Base-by-base conservation (phyloP, 2,329 filamentous ascomycete genomes). In the Fusarium scirpi region DNA sequence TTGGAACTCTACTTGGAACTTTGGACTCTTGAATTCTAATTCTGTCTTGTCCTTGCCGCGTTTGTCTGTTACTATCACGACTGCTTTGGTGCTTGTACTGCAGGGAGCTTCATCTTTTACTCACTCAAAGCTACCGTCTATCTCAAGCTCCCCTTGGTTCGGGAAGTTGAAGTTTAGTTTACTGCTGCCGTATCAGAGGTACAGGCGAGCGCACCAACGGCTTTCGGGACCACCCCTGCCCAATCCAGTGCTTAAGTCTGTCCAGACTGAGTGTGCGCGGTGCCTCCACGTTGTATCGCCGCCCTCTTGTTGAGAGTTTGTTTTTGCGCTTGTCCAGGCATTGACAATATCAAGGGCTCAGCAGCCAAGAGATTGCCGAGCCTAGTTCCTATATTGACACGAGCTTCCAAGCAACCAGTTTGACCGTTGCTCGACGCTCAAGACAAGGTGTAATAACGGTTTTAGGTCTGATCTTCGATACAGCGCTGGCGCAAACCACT, bases 401-500 rank as follows among this genome's bases (percentile, higher is more conserved):
- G 55, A 51, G 51, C 58, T 65, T 71, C 30, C 27, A 51, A 49
- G 40, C 43, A 41, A 34, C 22, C 54, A 38, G 32, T 40, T 32
- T 43, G 44, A 20, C 44, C 40, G 22, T 61, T 46, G 27, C 52
- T 29, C 32, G 44, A 56, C 67, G 41, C 47, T 56, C 52, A 56
- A 56, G 41, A 45, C 68, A 44, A 63, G 63, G 59, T 34, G 56
- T 69, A 53, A 60, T 53, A 69, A 46, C 60, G 56, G 57, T 65
- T 57, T 49, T 64, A 55, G 46, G 55, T 54, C 44, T 61, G 53
- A 65, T 70, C 67, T 74, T 68, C 73, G 56, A 70, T 61, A 68
- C 65, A 58, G 69, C 64, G 45, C 59, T 63, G 54, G 59, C 58
- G 73, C 60, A 67, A 54, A 72, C 71, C 64, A 67, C 59, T 60